phyloP scores from a whole-genome alignment of 1,284 basidiomycete genomes.

The Peniophora sp. region DNA sequence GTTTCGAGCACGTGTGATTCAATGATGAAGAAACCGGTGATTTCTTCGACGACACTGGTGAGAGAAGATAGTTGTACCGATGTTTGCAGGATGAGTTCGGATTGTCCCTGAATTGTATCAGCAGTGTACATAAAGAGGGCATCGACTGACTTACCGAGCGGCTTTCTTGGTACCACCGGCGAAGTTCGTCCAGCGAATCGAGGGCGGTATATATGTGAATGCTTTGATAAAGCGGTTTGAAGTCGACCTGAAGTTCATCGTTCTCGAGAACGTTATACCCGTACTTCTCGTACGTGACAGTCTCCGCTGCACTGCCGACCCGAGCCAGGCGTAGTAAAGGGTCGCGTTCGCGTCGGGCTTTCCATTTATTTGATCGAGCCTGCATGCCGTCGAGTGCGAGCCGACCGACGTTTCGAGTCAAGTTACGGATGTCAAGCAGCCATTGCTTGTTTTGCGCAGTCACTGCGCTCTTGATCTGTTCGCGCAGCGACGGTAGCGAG shows the following conservation, averaged over 20 bases:
- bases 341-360: slow-evolving; percentile 71
- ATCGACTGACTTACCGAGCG: slow-evolving; percentile 54
- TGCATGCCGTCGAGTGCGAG: slow-evolving; percentile 92
- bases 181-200: slow-evolving; percentile 83
- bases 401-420: slow-evolving; percentile 80
- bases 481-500: slow-evolving; percentile 83
- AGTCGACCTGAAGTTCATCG: slow-evolving; percentile 83
- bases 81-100: slow-evolving; percentile 85
- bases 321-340: slow-evolving; percentile 67
- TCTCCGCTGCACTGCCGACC: slow-evolving; percentile 92
- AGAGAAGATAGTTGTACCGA: slow-evolving; percentile 44
- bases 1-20: slow-evolving; percentile 91
- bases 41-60: slow-evolving; percentile 76
- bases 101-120: slow-evolving; percentile 72
- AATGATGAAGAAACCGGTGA: slow-evolving; percentile 98
- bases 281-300: slow-evolving; percentile 88
- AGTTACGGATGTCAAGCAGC: slow-evolving; percentile 91
- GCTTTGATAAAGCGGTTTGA: slow-evolving; percentile 92
- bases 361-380: slow-evolving; percentile 78
- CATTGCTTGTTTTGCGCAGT: slow-evolving; percentile 95
- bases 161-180: slow-evolving; percentile 91
- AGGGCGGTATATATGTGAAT: slow-evolving; percentile 96
- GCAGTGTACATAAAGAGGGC: slow-evolving; percentile 8
- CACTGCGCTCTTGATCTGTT: slow-evolving; percentile 88
- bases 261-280: slow-evolving; percentile 96